These are phyloP conservation scores for Ottelia alismoides DNA, from an alignment of 106 monocot species.

Conservation along the genomic window DNA sequence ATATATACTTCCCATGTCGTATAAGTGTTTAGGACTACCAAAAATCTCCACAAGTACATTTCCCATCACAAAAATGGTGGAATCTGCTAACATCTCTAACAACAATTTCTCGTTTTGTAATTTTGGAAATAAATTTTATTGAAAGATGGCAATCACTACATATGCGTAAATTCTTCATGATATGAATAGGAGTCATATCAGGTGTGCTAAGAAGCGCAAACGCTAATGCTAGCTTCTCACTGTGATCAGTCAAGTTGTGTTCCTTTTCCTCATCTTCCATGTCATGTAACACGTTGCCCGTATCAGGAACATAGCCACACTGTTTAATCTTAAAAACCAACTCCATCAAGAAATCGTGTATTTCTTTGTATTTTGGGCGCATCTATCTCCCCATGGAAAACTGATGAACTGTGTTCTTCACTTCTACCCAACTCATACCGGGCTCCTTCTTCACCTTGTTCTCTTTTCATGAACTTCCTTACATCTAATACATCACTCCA, in stretches of 20 bases:
- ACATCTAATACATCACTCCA: conserved; percentile 50
- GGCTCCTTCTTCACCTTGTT: conserved; percentile 64
- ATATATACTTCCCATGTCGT: no score
- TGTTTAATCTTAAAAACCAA: conserved; percentile 34
- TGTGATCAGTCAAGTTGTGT: conserved; percentile 39
- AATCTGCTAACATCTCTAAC: conserved; percentile 58
- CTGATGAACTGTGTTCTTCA: conserved; percentile 45
- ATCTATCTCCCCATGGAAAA: conserved; percentile 37
- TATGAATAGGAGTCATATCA: conserved; percentile 15
- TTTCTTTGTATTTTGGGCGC: conserved; percentile 30
- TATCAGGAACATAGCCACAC: conserved; percentile 43
- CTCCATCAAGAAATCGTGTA: conserved; percentile 27
- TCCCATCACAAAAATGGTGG: conserved; percentile 39
- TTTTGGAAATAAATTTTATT: conserved; percentile 38
- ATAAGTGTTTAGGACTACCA: no score
- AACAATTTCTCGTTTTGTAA: conserved; percentile 34
- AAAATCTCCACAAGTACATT: conserved; percentile 55
- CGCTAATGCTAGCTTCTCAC: conserved; percentile 52
- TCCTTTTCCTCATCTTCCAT: conserved; percentile 81
- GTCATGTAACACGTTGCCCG: conserved; percentile 45
- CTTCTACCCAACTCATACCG: conserved; percentile 58
- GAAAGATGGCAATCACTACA: conserved; percentile 52
- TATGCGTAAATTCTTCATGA: conserved; percentile 61
- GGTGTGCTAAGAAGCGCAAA: conserved; percentile 41
- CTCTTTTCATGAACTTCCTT: conserved; percentile 41